Percentiles rank a stretch among this genome's conserved stretches.
phyloP scores from a whole-genome alignment of 1,139 yeast species.

The Candida albicans region DNA sequence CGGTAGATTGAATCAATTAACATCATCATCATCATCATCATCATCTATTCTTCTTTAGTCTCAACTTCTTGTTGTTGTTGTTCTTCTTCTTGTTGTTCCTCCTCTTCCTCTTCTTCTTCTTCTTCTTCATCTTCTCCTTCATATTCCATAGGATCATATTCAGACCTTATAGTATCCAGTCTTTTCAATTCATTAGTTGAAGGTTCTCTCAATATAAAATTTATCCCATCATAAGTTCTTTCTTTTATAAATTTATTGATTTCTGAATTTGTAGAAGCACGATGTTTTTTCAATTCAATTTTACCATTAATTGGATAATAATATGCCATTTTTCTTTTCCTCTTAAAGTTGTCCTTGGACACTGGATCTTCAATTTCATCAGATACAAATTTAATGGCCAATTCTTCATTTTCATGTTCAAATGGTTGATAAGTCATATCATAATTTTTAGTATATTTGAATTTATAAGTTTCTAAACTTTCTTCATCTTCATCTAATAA shows the following conservation, averaged over 20 bases:
- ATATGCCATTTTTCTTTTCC: slow-evolving; percentile 59
- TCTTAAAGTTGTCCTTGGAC: slow-evolving; percentile 15
- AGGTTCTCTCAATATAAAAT: slow-evolving; percentile 68
- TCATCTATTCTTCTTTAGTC: too few species aligned
- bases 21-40: too few species aligned
- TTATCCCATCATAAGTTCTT: slow-evolving; percentile 54
- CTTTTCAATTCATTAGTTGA: slow-evolving; percentile 65
- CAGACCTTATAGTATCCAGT: slow-evolving; percentile 68
- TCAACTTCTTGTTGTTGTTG: slow-evolving; percentile 17
- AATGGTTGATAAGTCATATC: slow-evolving; percentile 66
- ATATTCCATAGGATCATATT: slow-evolving; percentile 74
- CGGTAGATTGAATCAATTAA: too few species aligned
- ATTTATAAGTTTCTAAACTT: slow-evolving; percentile 44
- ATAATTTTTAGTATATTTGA: slow-evolving; percentile 72
- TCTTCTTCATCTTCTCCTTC: slow-evolving; percentile 50
- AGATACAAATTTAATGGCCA: slow-evolving; percentile 46
- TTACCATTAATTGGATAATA: slow-evolving; percentile 80
- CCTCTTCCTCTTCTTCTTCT: slow-evolving; percentile 23
- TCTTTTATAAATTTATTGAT: slow-evolving; percentile 52
- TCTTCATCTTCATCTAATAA: slow-evolving; percentile 42
- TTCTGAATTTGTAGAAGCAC: slow-evolving; percentile 52
- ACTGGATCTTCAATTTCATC: slow-evolving; percentile 53
- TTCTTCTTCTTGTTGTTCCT: slow-evolving; percentile 17
- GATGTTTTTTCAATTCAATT: slow-evolving; percentile 79
- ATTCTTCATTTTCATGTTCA: slow-evolving; percentile 46